A percentile compares a stretch with the other conserved stretches of the same genome.
Evolutionary conservation across 768 basidiomycete genomes (phyloP).

Genomic region (Calocybe indica): DNA sequence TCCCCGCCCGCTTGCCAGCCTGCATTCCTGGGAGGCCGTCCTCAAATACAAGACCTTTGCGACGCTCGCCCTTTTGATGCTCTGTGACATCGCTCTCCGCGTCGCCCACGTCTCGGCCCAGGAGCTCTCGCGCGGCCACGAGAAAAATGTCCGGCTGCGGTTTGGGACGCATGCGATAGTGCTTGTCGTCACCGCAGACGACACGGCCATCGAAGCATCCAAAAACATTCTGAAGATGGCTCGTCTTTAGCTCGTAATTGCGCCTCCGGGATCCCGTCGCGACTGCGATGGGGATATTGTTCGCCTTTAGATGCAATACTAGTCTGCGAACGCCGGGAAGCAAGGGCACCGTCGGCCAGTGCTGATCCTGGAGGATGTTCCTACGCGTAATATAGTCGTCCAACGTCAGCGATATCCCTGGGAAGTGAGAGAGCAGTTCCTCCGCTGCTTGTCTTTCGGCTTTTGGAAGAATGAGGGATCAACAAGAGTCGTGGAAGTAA

Average conservation of each 20-base stretch:
- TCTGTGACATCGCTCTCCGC: conserved; percentile 25
- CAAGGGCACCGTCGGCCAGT: conserved; percentile 65
- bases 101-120: conserved; percentile 53
- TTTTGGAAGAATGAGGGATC: conserved; percentile 16
- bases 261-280: conserved; percentile 71
- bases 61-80: conserved; percentile 40
- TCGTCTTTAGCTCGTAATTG: conserved; percentile 65
- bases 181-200: conserved; percentile 66
- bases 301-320: conserved; percentile 60
- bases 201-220: conserved; percentile 56
- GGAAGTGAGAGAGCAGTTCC: conserved; percentile 75
- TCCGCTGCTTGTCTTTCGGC: conserved; percentile 59
- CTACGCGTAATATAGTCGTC: conserved; percentile 57
- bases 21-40: conserved; percentile 74
- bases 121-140: conserved; percentile 54
- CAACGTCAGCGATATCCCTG: conserved; percentile 58
- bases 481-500: too few relatives aligned
- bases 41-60: conserved; percentile 74
- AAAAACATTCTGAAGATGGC: conserved; percentile 53
- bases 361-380: conserved; percentile 48
- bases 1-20: conserved; percentile 79
- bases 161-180: conserved; percentile 58
- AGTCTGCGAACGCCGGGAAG: conserved; percentile 73
- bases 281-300: conserved; percentile 71
- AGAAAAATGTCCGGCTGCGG: conserved; percentile 82